Evolutionary conservation across 371 early-diverging fungal species (phyloP).

Genomic region (Batkoa obscura): DNA sequence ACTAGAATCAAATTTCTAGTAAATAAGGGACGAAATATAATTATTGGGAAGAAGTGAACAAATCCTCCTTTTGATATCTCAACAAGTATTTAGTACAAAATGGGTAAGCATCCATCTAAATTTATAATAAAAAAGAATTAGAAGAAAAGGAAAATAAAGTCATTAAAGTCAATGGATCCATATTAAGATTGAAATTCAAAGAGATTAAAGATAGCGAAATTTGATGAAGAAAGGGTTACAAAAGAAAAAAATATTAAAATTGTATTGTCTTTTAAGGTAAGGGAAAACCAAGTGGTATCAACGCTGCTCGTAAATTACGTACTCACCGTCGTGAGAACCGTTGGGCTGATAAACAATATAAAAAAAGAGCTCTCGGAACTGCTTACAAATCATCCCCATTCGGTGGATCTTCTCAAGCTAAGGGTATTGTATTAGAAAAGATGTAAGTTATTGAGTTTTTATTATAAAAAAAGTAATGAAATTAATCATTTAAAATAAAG

Average conservation of each 20-base stretch:
- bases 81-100: background rate
- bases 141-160: no score
- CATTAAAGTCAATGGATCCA: no score
- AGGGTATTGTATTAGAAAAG: constrained; percentile 99
- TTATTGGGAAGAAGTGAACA: background rate
- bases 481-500: constrained; percentile 17
- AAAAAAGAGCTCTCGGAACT: constrained; percentile 96
- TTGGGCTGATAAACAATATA: constrained; percentile 98
- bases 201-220: no score
- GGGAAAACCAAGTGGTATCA: constrained; percentile 94
- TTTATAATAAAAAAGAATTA: background rate
- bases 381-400: constrained; percentile 94
- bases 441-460: constrained; percentile 36
- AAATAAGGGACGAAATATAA: no score
- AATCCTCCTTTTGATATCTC: constrained; percentile 2
- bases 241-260: background rate
- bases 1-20: no score
- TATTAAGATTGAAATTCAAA: no score
- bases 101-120: background rate
- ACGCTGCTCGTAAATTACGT: constrained; percentile 97
- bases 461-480: no score
- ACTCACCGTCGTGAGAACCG: constrained; percentile 92
- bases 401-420: constrained; percentile 98
- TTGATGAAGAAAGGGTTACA: no score
- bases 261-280: constrained; percentile 27